These are phyloP conservation scores for Meira nashicola DNA, from an alignment of 1,284 basidiomycete species.

Conservation along the genomic window DNA sequence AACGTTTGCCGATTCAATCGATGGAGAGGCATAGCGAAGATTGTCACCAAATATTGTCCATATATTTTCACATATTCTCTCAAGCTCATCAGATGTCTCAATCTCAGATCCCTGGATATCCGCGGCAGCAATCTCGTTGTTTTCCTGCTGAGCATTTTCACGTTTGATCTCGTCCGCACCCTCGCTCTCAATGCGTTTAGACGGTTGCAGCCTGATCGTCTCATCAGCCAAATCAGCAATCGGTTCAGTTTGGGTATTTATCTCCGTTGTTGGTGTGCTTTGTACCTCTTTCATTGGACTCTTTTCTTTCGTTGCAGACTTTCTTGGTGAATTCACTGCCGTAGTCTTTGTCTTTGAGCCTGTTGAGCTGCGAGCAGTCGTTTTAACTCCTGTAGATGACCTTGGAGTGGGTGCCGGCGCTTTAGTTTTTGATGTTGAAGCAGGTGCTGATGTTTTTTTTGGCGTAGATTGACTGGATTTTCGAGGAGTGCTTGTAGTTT, in stretches of 20 bases:
- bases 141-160: not conserved
- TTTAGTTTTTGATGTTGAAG: not conserved
- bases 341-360: not conserved
- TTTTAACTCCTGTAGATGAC: not conserved
- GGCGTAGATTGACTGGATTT: not conserved
- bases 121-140: not conserved
- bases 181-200: not conserved
- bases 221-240: not conserved
- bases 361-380: not conserved
- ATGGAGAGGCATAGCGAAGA: slow-evolving; percentile 33
- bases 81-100: slow-evolving; percentile 34
- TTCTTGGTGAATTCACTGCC: not conserved
- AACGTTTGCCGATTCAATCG: slow-evolving; percentile 29
- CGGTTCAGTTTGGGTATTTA: too few relatives aligned
- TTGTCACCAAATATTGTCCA: slow-evolving; percentile 43
- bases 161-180: not conserved
- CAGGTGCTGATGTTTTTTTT: not conserved
- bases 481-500: not conserved
- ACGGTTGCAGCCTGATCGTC: not conserved
- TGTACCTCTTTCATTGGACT: not conserved
- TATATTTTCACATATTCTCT: slow-evolving; percentile 33
- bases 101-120: slow-evolving; percentile 8
- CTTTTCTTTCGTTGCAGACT: not conserved
- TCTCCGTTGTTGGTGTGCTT: not conserved
- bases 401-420: not conserved